These are phyloP conservation scores for Leccinum variicolor DNA, from an alignment of 768 basidiomycete genomes.

Conservation along the genomic window DNA sequence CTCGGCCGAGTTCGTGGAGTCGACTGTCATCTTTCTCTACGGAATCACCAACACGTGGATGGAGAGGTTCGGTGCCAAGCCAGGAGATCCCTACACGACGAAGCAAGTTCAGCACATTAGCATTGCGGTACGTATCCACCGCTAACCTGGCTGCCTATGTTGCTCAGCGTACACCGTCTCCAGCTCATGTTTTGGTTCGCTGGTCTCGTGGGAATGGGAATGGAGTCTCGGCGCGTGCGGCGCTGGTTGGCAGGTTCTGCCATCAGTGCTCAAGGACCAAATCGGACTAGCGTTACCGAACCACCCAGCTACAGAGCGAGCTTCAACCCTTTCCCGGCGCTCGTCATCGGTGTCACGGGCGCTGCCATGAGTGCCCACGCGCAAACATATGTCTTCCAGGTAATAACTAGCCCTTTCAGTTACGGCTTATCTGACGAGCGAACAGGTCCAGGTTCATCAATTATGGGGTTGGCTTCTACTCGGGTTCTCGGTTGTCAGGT, in stretches of 20 bases:
- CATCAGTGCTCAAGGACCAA: constrained; percentile 34
- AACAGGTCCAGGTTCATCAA: constrained; percentile 79
- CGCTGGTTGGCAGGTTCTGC: constrained; percentile 67
- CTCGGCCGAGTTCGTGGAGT: constrained; percentile 78
- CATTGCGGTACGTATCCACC: constrained; percentile 65
- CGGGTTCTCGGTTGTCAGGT: constrained; percentile 74
- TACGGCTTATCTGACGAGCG: constrained; percentile 7
- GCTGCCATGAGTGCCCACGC: constrained; percentile 91
- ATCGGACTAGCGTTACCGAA: constrained; percentile 43
- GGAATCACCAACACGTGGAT: constrained; percentile 94
- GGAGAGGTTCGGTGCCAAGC: constrained; percentile 85
- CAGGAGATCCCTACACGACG: constrained; percentile 82
- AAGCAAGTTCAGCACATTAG: constrained; percentile 93
- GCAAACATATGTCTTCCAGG: constrained; percentile 89
- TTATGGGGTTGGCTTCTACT: constrained; percentile 90
- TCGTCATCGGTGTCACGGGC: constrained; percentile 92
- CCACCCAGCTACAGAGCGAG: constrained; percentile 71
- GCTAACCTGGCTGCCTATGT: neutral
- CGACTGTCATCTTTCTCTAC: constrained; percentile 79
- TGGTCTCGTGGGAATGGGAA: constrained; percentile 82
- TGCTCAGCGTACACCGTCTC: neutral
- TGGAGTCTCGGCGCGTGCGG: constrained; percentile 76
- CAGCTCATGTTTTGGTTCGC: constrained; percentile 95
- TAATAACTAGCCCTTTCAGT: constrained; percentile 21
- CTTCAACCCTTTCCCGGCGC: constrained; percentile 91